Conservation (phyloP, 257 asterid genomes). For the Henckelia pumila region DNA sequence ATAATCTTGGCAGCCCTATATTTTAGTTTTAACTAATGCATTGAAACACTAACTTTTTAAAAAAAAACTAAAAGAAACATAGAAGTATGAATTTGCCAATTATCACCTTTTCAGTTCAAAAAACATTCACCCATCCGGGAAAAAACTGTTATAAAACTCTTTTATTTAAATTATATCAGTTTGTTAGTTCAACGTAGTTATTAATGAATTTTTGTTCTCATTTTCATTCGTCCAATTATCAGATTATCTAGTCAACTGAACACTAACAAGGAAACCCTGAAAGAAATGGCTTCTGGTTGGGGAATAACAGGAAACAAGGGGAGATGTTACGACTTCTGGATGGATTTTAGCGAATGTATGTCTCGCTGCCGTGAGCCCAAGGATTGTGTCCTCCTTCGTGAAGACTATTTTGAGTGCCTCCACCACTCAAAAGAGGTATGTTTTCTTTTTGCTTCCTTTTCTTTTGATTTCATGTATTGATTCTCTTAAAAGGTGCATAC, state of each 20-base stretch:
- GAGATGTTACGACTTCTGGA: slow-evolving; percentile 97
- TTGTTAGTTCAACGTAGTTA: neutral
- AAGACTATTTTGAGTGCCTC: slow-evolving; percentile 96
- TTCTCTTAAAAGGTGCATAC: neutral
- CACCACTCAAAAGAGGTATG: slow-evolving; percentile 94
- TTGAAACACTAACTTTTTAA: neutral
- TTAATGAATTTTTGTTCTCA: neutral
- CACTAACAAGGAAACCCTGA: neutral
- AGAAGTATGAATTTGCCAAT: neutral
- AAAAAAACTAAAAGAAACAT: no score
- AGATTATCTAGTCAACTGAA: neutral
- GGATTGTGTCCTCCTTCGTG: slow-evolving; percentile 88
- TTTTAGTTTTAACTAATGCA: neutral
- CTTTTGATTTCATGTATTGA: neutral
- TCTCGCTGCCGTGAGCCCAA: slow-evolving; percentile 87
- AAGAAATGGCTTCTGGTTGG: neutral
- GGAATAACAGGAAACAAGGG: slow-evolving; percentile 89
- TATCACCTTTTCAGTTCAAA: neutral
- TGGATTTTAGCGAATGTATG: slow-evolving; percentile 95
- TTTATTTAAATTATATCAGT: no score
- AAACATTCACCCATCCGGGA: no score
- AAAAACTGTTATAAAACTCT: neutral
- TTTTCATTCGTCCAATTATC: neutral
- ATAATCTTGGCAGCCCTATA: no score
- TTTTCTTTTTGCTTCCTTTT: neutral